Evolutionary conservation across 192 early-diverging fungal genomes (phyloP).

Genomic region (Rhizoclosmatium globosum): DNA sequence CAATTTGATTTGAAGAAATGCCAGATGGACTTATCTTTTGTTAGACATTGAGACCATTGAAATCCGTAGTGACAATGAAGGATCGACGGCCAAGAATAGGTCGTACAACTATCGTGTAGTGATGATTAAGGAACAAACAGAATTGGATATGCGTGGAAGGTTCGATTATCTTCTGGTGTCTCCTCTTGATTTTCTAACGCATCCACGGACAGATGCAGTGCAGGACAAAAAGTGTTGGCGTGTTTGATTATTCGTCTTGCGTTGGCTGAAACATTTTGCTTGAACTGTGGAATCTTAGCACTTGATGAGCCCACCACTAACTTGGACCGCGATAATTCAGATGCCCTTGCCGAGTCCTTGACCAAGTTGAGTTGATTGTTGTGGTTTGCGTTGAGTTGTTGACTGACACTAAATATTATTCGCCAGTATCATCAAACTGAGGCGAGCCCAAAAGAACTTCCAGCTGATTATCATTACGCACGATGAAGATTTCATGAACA

Average conservation of each 20-base stretch:
- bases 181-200: too few species aligned
- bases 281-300: conserved; percentile 92
- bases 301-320: conserved; percentile 99
- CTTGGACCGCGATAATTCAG: conserved; percentile 87
- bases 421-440: conserved; percentile 79
- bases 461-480: conserved; percentile 98
- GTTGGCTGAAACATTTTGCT: conserved; percentile 92
- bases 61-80: conserved; percentile 89
- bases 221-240: conserved; percentile 96
- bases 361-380: conserved; percentile 45
- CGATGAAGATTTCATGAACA: conserved; percentile 93
- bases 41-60: conserved; percentile 95
- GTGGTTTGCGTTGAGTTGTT: background rate
- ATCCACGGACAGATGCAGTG: conserved; percentile 73
- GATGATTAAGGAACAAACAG: conserved; percentile 86
- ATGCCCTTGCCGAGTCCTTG: conserved; percentile 83
- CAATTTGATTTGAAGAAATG: too few species aligned
- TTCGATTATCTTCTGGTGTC: too few species aligned
- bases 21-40: too few species aligned
- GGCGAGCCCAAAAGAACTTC: conserved; percentile 87
- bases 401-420: background rate
- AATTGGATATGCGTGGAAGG: conserved; percentile 88
- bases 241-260: conserved; percentile 96
- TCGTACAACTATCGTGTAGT: conserved; percentile 92
- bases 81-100: conserved; percentile 65